Evolutionary conservation across 2,329 filamentous ascomycete species (phyloP), one percentile per base, ranked within the genome.

Genomic region (Harringtonia aguacate): DNA sequence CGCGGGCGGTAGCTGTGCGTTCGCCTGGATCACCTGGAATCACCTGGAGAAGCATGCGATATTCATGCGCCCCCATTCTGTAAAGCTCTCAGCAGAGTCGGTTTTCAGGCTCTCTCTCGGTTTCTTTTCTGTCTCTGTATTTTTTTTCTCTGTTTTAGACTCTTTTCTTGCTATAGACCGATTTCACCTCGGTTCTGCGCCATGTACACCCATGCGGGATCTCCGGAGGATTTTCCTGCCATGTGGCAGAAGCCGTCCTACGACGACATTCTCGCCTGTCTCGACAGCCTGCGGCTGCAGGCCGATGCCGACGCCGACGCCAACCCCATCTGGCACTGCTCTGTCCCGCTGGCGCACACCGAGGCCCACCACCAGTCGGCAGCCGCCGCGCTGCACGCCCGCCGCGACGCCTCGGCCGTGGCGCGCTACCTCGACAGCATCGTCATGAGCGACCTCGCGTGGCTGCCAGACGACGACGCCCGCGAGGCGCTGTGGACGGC

Each of bases 181-280:
- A n/a, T n/a, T 24, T 20, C 13, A 13, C 10, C 38, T 21, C n/a
- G 37, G 35, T 29, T 12, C 6, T 31, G 14, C 15, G 14, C 31
- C 41, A 34, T 44, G 40, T 38, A 38, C 29, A 37, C 31, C 22
- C 29, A n/a, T n/a, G n/a, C 42, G 35, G 36, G 31, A 28, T 56
- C 63, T 43, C 55, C 63, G 45, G 62, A 63, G 46, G 84, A 90
- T 56, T 75, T 95, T 22, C 86, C 88, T n/a, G 85, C 88, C 56
- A 72, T 90, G 49, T 86, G 88, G 72, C 76, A 82, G 54, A 82
- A 77, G 56, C 89, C 89, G 8, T 68, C 78, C 18, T 80, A 77
- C 46, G 64, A 68, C 28, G 69, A 73, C 5, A 70, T 95, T 37
- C 63, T 86, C 40, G 63, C 70, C 22, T 76, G 77, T 22, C 75